These are phyloP conservation scores for Gyrodon lividus DNA, from an alignment of 768 basidiomycete genomes.

Conservation along the genomic window DNA sequence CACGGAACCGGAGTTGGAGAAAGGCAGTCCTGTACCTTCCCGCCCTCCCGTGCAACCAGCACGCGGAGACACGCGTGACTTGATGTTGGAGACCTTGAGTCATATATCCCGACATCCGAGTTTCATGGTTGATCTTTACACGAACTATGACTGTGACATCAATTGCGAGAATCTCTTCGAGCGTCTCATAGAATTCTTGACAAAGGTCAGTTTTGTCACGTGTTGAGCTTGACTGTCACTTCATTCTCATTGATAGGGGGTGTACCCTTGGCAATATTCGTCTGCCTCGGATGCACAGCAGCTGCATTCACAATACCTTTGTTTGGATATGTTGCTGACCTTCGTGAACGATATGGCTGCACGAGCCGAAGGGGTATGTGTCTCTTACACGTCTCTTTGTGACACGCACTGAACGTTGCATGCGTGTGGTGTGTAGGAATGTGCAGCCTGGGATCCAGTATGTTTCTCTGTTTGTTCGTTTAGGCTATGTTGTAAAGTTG, in stretches of 20 bases:
- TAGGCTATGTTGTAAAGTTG: background rate
- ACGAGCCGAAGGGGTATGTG: conserved; percentile 51
- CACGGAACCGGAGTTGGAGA: conserved; percentile 45
- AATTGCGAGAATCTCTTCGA: conserved; percentile 98
- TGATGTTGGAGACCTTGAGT: conserved; percentile 84
- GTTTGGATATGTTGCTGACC: conserved; percentile 81
- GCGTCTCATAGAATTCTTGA: conserved; percentile 81
- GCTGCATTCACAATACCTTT: conserved; percentile 79
- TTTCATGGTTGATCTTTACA: conserved; percentile 94
- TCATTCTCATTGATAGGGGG: conserved; percentile 50
- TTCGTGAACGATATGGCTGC: conserved; percentile 88
- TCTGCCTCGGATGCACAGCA: conserved; percentile 62
- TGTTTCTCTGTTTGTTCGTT: conserved; percentile 21
- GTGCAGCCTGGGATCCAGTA: conserved; percentile 65
- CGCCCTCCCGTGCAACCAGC: conserved; percentile 70
- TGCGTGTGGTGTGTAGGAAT: conserved; percentile 31
- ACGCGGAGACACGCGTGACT: conserved; percentile 81
- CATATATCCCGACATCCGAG: conserved; percentile 80
- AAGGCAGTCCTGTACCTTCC: conserved; percentile 48
- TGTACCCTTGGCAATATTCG: conserved; percentile 68
- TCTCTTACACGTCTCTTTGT: conserved; percentile 1
- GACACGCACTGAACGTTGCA: conserved; percentile 12
- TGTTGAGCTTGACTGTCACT: conserved; percentile 1
- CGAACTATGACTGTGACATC: conserved; percentile 95
- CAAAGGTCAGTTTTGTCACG: conserved; percentile 56